phyloP scores from a whole-genome alignment of 139 green algal genomes.

The Chlorella sp. region DNA sequence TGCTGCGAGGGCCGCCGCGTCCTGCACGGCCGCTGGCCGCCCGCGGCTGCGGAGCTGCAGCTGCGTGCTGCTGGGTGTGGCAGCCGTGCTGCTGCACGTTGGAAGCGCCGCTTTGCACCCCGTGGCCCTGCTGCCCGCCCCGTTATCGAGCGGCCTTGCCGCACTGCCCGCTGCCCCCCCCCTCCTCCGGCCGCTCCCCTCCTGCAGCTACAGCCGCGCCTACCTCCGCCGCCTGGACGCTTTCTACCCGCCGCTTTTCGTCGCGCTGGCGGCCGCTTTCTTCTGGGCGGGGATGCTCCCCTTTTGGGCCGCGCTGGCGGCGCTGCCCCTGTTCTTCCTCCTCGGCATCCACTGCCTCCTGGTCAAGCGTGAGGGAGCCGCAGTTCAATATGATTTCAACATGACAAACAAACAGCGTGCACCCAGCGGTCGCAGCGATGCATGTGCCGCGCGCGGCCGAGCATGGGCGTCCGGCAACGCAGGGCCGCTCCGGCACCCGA shows the following conservation, averaged over 20 bases:
- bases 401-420: background rate
- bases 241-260: slow-evolving; percentile 21
- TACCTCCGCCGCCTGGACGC: slow-evolving; percentile 23
- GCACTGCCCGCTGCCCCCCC: background rate
- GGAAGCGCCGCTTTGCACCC: background rate
- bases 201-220: slow-evolving; percentile 7
- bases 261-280: background rate
- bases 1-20: background rate
- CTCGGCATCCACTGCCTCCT: slow-evolving; percentile 4
- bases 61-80: background rate
- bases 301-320: slow-evolving; percentile 22
- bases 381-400: background rate
- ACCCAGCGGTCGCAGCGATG: background rate
- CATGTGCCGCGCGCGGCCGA: background rate
- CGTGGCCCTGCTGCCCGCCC: background rate
- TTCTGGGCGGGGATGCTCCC: slow-evolving; percentile 19
- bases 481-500: background rate
- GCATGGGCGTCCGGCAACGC: background rate
- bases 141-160: background rate
- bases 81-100: background rate
- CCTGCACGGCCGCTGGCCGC: background rate
- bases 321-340: slow-evolving; percentile 20
- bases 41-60: no score
- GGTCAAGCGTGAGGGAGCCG: background rate
- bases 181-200: background rate